Percentiles rank a stretch among this genome's conserved stretches.
Conservation (phyloP, 768 basidiomycete genomes). For the Boletus vinaceobasis region DNA sequence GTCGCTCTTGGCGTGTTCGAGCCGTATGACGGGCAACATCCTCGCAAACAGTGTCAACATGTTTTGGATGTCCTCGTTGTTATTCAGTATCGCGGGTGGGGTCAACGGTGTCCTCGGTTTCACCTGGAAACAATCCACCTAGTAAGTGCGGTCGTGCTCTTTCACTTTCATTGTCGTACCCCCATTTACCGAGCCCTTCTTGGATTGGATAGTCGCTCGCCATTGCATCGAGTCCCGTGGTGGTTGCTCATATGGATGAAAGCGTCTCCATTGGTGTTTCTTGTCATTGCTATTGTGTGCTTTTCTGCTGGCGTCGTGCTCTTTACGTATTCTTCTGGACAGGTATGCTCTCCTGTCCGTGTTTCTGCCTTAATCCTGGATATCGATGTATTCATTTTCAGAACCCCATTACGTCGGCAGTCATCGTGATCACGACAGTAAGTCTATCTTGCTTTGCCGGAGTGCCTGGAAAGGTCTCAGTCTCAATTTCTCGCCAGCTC, state of each 20-base stretch:
- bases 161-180: background rate
- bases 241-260: conserved; percentile 77
- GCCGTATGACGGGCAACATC: conserved; percentile 23
- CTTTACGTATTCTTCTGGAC: conserved; percentile 69
- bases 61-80: conserved; percentile 52
- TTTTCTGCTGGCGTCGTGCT: conserved; percentile 75
- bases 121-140: conserved; percentile 55
- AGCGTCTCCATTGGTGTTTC: conserved; percentile 75
- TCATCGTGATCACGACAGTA: conserved; percentile 69
- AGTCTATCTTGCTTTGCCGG: background rate
- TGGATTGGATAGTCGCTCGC: conserved; percentile 37
- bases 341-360: conserved; percentile 39
- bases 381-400: conserved; percentile 24
- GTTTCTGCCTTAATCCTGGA: background rate
- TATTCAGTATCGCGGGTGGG: conserved; percentile 51
- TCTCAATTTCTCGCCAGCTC: conserved; percentile 11
- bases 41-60: conserved; percentile 42
- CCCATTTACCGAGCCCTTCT: background rate
- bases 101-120: conserved; percentile 50
- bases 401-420: conserved; percentile 56
- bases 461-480: background rate
- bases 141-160: conserved; percentile 32
- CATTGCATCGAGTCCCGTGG: conserved; percentile 51
- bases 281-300: conserved; percentile 77
- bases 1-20: conserved; percentile 45